Percentiles rank a stretch among this genome's conserved stretches.
These are phyloP conservation scores for Trichoderma guizhouense DNA, from an alignment of 2,329 filamentous ascomycete genomes.

Conservation along the genomic window DNA sequence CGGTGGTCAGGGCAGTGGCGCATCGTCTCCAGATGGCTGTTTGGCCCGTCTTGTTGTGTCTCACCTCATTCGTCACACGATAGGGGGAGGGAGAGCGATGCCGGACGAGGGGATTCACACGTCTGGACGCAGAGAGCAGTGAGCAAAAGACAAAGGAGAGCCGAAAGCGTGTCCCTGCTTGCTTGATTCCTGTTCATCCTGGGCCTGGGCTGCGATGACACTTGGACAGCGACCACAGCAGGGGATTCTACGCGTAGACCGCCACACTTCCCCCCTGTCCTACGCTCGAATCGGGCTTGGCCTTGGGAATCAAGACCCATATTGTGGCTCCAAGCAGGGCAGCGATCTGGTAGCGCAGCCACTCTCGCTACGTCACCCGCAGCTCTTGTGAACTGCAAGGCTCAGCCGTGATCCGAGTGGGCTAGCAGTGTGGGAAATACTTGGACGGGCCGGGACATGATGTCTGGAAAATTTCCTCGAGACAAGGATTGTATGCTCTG, in stretches of 20 bases:
- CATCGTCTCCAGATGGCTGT: background rate
- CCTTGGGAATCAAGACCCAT: background rate
- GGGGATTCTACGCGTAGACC: background rate
- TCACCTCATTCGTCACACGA: slow-evolving; percentile 2
- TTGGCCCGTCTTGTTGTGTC: background rate
- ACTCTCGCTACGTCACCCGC: slow-evolving; percentile 20
- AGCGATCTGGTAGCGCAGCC: slow-evolving; percentile 13
- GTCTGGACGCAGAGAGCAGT: background rate
- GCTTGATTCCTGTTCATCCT: background rate
- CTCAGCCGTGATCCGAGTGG: slow-evolving; percentile 17
- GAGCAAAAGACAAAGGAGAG: background rate
- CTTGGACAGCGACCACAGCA: background rate
- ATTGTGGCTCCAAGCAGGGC: slow-evolving; percentile 13
- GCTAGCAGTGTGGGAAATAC: background rate
- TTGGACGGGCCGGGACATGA: background rate
- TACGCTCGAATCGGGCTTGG: background rate
- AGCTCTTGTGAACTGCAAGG: slow-evolving; percentile 5
- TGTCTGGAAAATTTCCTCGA: background rate
- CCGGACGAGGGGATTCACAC: background rate
- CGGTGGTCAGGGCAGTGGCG: slow-evolving; percentile 6
- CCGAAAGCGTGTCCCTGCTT: background rate
- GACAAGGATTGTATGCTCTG: background rate
- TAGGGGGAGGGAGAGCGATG: background rate
- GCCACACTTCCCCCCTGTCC: background rate
- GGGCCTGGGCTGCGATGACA: background rate